Conservation (phyloP, 2,329 filamentous ascomycete genomes). For the Pseudopyricularia cyperi region DNA sequence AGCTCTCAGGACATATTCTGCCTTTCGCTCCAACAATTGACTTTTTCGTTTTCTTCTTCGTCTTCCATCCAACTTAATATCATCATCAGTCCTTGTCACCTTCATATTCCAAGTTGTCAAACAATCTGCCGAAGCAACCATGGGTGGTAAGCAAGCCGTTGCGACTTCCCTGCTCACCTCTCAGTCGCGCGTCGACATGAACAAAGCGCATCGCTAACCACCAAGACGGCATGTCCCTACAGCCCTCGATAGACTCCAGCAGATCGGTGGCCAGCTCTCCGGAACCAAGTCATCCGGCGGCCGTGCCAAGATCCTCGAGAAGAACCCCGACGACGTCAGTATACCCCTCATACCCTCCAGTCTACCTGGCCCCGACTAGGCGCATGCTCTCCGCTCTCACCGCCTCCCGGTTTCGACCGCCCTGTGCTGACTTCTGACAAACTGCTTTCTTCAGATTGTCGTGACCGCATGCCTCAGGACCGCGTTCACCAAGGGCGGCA, state of each 20-base stretch:
- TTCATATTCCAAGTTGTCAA: neutral
- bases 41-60: neutral
- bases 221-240: neutral
- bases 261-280: slow-evolving; percentile 48
- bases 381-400: too few species aligned
- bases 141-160: neutral
- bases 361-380: neutral
- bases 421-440: too few species aligned
- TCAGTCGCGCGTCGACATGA: too few species aligned
- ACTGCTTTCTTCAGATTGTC: slow-evolving; percentile 72
- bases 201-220: too few species aligned
- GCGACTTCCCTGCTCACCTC: neutral
- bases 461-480: slow-evolving; percentile 87
- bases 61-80: neutral
- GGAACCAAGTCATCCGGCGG: slow-evolving; percentile 32
- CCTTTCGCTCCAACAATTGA: too few species aligned
- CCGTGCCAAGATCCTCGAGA: slow-evolving; percentile 46
- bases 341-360: neutral
- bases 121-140: neutral
- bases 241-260: slow-evolving; percentile 45
- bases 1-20: too few species aligned
- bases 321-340: slow-evolving; percentile 53
- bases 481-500: slow-evolving; percentile 83
- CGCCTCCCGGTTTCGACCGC: too few species aligned
- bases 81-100: neutral